Evolutionary conservation across 805 yeast species (phyloP).

Genomic region (Barnettozyma wickerhamii): DNA sequence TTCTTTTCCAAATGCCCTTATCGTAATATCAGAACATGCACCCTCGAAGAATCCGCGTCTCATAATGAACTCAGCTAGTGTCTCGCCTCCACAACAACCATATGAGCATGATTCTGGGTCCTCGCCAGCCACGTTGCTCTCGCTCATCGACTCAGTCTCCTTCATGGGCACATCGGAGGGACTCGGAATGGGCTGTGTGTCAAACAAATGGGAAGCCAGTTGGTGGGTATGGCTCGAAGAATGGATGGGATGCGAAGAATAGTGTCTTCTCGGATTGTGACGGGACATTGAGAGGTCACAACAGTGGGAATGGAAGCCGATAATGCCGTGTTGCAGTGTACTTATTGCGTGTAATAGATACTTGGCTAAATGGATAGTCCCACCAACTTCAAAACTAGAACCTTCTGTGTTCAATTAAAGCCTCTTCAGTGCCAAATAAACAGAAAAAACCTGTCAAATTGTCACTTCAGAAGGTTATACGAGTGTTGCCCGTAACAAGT

Average conservation of each 20-base stretch:
- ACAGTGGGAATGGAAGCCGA: too few species aligned
- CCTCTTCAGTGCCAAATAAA: too few species aligned
- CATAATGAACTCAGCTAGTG: constrained; percentile 29
- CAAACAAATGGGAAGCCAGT: not conserved
- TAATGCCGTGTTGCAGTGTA: too few species aligned
- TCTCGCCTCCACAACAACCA: constrained; percentile 26
- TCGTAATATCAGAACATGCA: constrained; percentile 43
- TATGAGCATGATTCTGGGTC: constrained; percentile 20
- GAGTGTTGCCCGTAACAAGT: not conserved
- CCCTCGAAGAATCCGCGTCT: constrained; percentile 41
- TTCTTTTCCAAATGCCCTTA: constrained; percentile 40
- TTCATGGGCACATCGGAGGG: constrained; percentile 3
- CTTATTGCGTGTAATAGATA: too few species aligned
- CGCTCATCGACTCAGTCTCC: constrained; percentile 5
- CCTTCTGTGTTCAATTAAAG: too few species aligned
- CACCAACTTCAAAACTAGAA: too few species aligned
- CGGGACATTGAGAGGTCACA: too few species aligned
- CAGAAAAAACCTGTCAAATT: not conserved
- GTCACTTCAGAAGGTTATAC: not conserved
- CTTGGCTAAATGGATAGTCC: too few species aligned
- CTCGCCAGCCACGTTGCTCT: not conserved
- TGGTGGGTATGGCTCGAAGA: not conserved
- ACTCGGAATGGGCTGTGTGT: not conserved
- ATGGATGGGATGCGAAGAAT: not conserved
- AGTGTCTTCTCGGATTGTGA: constrained; percentile 1